These are phyloP conservation scores for Coniella vitis DNA, from an alignment of 2,329 filamentous ascomycete species.

Conservation along the genomic window DNA sequence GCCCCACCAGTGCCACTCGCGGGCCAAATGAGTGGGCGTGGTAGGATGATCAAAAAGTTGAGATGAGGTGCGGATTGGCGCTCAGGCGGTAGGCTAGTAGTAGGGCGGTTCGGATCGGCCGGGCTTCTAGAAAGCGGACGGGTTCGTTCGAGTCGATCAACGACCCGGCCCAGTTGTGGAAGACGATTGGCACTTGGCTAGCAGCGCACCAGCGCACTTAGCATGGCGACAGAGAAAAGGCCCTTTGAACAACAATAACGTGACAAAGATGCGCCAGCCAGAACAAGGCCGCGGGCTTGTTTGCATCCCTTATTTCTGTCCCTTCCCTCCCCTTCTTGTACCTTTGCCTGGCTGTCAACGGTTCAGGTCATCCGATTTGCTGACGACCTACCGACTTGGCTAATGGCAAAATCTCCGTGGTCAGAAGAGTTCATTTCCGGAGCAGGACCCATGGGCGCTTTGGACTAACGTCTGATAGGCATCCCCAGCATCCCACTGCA, in stretches of 20 bases:
- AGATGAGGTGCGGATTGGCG: neutral
- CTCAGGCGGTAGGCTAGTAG: neutral
- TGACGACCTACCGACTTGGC: conserved; percentile 5
- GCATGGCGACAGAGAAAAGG: neutral
- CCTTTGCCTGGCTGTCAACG: neutral
- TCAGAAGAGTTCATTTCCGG: conserved; percentile 14
- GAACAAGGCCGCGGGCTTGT: no score
- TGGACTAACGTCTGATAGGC: neutral
- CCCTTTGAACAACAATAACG: neutral
- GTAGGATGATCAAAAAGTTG: neutral
- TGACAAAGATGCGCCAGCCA: no score
- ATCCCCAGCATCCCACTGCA: neutral
- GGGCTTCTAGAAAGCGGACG: neutral
- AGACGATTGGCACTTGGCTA: neutral
- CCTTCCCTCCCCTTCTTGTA: no score
- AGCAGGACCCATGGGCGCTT: conserved; percentile 4
- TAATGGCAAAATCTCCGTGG: conserved; percentile 11
- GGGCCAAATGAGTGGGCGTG: conserved; percentile 5
- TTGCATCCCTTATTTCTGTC: no score
- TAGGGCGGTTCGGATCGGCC: conserved; percentile 4
- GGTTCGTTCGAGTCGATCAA: neutral
- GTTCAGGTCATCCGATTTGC: no score
- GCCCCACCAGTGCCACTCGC: neutral
- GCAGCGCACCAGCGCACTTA: neutral
- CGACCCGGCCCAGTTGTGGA: neutral